Evolutionary conservation across 352 stramenopile species (phyloP).

Genomic region (Phytophthora melonis): DNA sequence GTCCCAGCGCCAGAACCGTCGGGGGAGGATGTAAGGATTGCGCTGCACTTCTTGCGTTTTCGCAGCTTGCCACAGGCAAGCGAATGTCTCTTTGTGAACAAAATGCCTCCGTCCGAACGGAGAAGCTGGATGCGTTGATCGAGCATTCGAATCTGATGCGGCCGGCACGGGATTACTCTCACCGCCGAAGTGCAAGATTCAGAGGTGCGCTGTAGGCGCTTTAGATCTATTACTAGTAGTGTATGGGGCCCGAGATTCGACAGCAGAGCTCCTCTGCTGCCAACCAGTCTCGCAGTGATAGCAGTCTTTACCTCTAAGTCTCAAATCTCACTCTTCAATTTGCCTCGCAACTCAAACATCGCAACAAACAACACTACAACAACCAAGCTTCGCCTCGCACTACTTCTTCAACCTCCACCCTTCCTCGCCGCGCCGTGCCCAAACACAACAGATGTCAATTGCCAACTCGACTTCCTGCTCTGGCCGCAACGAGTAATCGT

Average conservation of each 20-base stretch:
- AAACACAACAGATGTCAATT: not conserved
- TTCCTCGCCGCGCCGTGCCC: not conserved
- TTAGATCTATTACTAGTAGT: not conserved
- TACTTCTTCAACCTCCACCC: not conserved
- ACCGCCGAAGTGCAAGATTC: not conserved
- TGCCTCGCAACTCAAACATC: not conserved
- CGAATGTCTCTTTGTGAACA: not conserved
- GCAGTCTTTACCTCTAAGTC: not conserved
- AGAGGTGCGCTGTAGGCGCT: not conserved
- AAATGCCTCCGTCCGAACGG: not conserved
- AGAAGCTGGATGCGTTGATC: not conserved
- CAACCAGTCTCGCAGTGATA: not conserved
- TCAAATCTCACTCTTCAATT: not conserved
- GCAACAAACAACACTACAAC: no score
- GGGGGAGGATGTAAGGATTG: no score
- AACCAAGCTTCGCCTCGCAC: not conserved
- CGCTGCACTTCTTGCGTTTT: not conserved
- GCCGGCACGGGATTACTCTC: not conserved
- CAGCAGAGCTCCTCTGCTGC: not conserved
- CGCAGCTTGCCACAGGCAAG: not conserved
- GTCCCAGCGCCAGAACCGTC: no score
- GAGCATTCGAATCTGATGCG: not conserved
- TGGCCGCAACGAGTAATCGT: constrained; percentile 21
- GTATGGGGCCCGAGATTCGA: not conserved
- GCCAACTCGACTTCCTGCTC: no score